Percentiles rank a stretch among this genome's conserved stretches.
Evolutionary conservation across 768 basidiomycete genomes (phyloP).

Genomic region (Leccinum subtestaceum): DNA sequence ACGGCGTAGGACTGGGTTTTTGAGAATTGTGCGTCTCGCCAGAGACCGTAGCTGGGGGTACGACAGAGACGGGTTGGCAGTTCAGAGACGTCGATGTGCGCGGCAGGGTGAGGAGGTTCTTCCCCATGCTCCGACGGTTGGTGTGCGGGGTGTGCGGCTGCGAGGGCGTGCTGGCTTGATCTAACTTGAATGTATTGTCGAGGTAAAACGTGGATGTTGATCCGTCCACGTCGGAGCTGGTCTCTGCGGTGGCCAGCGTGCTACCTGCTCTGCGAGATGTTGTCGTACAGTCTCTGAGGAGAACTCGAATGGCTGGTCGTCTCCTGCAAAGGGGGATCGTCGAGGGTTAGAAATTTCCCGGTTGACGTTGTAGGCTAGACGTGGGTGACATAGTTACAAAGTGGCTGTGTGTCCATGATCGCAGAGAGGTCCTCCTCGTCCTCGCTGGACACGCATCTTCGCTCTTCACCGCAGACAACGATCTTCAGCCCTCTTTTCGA

Average conservation of each 20-base stretch:
- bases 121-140: constrained; percentile 2
- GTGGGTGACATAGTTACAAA: constrained; percentile 13
- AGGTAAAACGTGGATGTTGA: constrained; percentile 63
- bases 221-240: constrained; percentile 31
- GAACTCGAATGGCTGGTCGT: constrained; percentile 52
- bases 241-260: constrained; percentile 33
- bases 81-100: constrained; percentile 45
- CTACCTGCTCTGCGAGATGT: constrained; percentile 53
- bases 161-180: constrained; percentile 22
- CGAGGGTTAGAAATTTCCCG: constrained; percentile 41
- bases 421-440: constrained; percentile 78
- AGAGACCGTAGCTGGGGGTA: neutral
- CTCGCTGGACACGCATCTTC: constrained; percentile 87
- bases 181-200: constrained; percentile 31
- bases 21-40: neutral
- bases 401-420: constrained; percentile 47
- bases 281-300: constrained; percentile 56
- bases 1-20: constrained; percentile 5
- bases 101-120: constrained; percentile 35
- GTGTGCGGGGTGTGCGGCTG: constrained; percentile 22
- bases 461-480: constrained; percentile 63
- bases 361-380: constrained; percentile 6
- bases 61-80: constrained; percentile 28
- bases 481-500: constrained; percentile 59
- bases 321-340: constrained; percentile 66